These are phyloP conservation scores for Jacaranda copaia DNA, from an alignment of 257 asterid genomes.

Conservation along the genomic window DNA sequence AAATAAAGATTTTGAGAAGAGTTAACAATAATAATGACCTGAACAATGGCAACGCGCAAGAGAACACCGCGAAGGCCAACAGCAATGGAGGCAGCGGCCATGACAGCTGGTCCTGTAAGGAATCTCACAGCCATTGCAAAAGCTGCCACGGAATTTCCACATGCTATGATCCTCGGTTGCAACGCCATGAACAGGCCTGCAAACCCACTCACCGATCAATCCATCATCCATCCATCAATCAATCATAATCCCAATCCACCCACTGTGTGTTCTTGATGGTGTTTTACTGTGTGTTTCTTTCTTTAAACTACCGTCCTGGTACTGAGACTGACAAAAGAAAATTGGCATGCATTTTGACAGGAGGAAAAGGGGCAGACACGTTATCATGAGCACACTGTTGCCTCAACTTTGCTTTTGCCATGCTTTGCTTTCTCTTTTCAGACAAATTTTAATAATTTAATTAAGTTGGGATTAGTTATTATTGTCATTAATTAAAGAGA, in stretches of 20 bases:
- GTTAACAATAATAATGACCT: conserved; percentile 48
- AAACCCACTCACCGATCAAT: neutral
- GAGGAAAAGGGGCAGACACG: conserved; percentile 41
- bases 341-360: conserved; percentile 15
- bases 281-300: conserved; percentile 21
- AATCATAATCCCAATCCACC: conserved; percentile 10
- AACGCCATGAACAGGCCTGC: conserved; percentile 98
- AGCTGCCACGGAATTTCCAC: conserved; percentile 90
- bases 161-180: conserved; percentile 97
- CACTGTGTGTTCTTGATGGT: conserved; percentile 7
- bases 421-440: conserved; percentile 47
- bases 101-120: conserved; percentile 99
- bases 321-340: conserved; percentile 3
- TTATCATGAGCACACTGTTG: conserved; percentile 50
- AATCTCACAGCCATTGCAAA: conserved; percentile 98
- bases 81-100: conserved; percentile 97
- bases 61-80: conserved; percentile 97
- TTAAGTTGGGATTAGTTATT: neutral
- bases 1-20: neutral
- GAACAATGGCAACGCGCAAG: conserved; percentile 90
- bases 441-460: conserved; percentile 19
- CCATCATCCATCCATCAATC: neutral
- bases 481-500: conserved; percentile 15
- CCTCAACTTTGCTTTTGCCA: conserved; percentile 52
- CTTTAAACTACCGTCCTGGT: neutral